phyloP scores from a whole-genome alignment of 345 rosid species.

The Eucalyptus pumila region DNA sequence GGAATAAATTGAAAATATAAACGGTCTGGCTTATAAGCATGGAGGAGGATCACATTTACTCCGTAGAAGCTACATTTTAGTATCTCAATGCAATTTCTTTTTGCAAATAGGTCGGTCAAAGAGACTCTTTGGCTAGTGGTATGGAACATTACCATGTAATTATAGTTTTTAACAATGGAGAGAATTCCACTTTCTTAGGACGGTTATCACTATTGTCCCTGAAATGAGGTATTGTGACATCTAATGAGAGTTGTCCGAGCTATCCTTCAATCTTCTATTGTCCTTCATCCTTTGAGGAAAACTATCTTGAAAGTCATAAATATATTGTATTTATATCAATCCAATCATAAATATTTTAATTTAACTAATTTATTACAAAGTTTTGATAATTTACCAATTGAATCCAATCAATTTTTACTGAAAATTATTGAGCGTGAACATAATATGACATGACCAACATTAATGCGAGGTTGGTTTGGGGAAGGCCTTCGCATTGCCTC shows the following conservation, averaged over 20 bases:
- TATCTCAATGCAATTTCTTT: not conserved
- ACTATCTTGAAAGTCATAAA: accelerated
- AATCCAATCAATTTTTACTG: accelerated
- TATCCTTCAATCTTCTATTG: accelerated
- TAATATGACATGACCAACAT: accelerated
- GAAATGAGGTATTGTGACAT: not conserved
- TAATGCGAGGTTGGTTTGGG: too few relatives aligned
- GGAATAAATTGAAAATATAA: not conserved
- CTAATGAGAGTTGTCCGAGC: not conserved
- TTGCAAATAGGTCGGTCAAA: not conserved
- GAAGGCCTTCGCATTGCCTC: not conserved
- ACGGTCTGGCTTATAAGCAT: not conserved
- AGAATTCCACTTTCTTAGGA: not conserved
- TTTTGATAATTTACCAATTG: too few relatives aligned
- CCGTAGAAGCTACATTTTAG: not conserved
- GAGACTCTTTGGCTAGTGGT: not conserved
- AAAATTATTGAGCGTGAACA: too few relatives aligned
- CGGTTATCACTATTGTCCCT: not conserved
- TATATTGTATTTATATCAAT: too few relatives aligned
- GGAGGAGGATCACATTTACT: not conserved
- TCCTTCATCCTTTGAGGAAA: not conserved
- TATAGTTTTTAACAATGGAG: not conserved
- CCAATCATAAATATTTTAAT: too few relatives aligned
- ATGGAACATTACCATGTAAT: not conserved
- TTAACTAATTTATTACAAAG: accelerated